phyloP scores from a whole-genome alignment of 306 rosid genomes.

The Luffa acutangula region DNA sequence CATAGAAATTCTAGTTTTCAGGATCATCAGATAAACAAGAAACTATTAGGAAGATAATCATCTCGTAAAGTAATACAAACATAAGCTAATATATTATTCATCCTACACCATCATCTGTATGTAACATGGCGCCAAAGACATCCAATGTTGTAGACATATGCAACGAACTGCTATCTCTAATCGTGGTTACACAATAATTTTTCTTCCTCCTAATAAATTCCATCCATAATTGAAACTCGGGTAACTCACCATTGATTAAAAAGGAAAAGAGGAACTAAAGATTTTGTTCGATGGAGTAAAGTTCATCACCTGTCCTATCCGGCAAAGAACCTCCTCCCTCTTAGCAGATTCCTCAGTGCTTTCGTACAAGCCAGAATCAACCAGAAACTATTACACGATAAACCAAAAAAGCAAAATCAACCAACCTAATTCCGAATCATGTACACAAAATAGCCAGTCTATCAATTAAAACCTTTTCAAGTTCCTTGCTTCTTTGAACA shows the following conservation, averaged over 20 bases:
- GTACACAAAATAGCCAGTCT: neutral
- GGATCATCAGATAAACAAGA: neutral
- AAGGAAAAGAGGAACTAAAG: neutral
- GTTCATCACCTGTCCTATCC: slow-evolving; percentile 53
- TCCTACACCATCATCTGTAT: neutral
- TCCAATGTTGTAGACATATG: neutral
- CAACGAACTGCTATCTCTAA: neutral
- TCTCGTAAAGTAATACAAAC: neutral
- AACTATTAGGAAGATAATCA: neutral
- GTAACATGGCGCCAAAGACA: neutral
- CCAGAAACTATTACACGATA: slow-evolving; percentile 34
- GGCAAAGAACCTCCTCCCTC: slow-evolving; percentile 70
- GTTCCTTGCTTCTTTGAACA: slow-evolving; percentile 27
- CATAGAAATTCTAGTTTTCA: neutral
- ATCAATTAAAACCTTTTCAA: slow-evolving; percentile 49
- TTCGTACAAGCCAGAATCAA: slow-evolving; percentile 76
- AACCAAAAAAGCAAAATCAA: neutral
- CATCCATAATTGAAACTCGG: neutral
- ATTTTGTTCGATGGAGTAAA: neutral
- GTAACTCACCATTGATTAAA: neutral
- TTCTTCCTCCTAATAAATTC: neutral
- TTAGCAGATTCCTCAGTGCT: slow-evolving; percentile 48
- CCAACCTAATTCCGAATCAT: neutral
- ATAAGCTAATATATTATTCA: neutral
- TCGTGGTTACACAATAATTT: neutral